These are phyloP conservation scores for Castanospermum australe DNA, from an alignment of 306 rosid genomes.

Conservation along the genomic window DNA sequence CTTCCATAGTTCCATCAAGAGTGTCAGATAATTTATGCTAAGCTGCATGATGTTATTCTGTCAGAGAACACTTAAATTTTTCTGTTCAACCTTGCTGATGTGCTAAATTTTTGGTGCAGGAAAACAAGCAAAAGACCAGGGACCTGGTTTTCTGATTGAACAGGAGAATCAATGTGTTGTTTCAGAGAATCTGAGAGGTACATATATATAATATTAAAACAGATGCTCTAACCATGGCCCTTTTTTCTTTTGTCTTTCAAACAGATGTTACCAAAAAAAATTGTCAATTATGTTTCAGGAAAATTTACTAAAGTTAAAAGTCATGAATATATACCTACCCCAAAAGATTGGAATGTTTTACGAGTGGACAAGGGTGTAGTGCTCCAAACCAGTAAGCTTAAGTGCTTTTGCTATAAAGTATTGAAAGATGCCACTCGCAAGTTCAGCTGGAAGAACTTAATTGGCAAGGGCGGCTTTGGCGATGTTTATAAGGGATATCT, in stretches of 20 bases:
- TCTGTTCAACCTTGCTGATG: not conserved
- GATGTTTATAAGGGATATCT: slow-evolving; percentile 49
- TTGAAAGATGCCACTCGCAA: slow-evolving; percentile 41
- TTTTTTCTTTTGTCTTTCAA: not conserved
- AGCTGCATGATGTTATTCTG: not conserved
- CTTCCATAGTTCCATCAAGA: not conserved
- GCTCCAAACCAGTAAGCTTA: slow-evolving; percentile 3
- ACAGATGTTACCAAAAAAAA: not conserved
- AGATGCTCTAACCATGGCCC: not conserved
- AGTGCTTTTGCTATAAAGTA: slow-evolving; percentile 19
- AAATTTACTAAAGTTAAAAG: not conserved
- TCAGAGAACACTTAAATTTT: not conserved
- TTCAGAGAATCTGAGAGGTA: slow-evolving; percentile 25
- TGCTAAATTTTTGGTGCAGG: not conserved
- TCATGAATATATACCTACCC: not conserved
- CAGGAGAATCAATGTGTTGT: not conserved
- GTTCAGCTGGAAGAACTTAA: slow-evolving; percentile 35
- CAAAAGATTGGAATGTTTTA: not conserved
- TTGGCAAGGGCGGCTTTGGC: slow-evolving; percentile 50
- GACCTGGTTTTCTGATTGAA: slow-evolving; percentile 1
- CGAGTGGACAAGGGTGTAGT: not conserved
- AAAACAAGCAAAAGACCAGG: not conserved
- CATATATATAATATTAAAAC: not conserved
- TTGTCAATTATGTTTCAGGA: not conserved
- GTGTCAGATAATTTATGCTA: not conserved